phyloP scores from a whole-genome alignment of 768 basidiomycete genomes.

The Collybiopsis luxurians region DNA sequence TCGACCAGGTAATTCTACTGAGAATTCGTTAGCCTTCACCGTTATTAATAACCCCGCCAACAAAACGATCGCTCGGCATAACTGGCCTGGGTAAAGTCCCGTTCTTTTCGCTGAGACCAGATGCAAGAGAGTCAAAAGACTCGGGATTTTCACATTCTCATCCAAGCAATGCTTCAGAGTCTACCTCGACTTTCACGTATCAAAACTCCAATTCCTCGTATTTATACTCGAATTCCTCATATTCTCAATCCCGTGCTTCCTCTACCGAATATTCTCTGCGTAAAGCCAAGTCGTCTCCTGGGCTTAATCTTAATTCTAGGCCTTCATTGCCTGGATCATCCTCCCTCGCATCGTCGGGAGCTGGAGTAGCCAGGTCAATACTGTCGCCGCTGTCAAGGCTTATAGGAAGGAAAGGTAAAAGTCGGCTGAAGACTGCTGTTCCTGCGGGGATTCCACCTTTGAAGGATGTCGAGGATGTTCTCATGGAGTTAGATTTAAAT shows the following conservation, averaged over 20 bases:
- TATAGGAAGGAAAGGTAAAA: not conserved
- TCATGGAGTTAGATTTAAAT: constrained; percentile 63
- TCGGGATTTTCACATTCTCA: not conserved
- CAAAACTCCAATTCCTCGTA: no score
- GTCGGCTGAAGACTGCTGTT: constrained; percentile 5
- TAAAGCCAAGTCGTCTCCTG: not conserved
- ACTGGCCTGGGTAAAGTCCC: not conserved
- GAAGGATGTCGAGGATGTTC: constrained; percentile 27
- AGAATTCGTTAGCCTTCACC: not conserved
- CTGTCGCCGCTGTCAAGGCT: not conserved
- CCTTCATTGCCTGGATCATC: not conserved
- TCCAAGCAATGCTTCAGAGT: not conserved
- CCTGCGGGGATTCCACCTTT: constrained; percentile 23
- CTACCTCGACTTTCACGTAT: not conserved
- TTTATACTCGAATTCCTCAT: not conserved
- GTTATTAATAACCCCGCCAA: not conserved
- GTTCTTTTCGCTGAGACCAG: not conserved
- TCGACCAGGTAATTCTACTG: not conserved
- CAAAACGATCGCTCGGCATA: not conserved
- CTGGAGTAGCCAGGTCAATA: not conserved
- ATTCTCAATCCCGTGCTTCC: not conserved
- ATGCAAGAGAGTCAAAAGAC: not conserved
- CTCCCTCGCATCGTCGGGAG: not conserved
- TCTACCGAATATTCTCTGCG: not conserved
- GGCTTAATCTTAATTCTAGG: not conserved